These are phyloP conservation scores for Hibiscus tridactylites DNA, from an alignment of 345 rosid species.

Conservation along the genomic window DNA sequence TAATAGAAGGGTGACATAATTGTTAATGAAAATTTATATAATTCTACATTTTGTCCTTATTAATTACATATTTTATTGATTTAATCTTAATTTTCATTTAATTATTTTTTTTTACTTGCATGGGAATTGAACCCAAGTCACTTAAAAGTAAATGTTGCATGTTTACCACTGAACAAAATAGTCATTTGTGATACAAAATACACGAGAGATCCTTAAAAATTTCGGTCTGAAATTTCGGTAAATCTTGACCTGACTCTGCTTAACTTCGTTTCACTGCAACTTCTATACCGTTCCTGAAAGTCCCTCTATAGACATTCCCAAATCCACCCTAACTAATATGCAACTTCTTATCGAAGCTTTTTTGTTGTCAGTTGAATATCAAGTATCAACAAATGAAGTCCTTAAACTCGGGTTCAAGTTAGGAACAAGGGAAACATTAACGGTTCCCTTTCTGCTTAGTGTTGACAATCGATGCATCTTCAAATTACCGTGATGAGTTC, in stretches of 20 bases:
- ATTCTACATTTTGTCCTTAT: too few species aligned
- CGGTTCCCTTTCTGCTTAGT: constrained; percentile 8
- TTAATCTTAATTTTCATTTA: too few species aligned
- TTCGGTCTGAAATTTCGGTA: constrained; percentile 43
- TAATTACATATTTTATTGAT: too few species aligned
- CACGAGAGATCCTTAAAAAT: constrained; percentile 12
- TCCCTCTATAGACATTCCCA: constrained; percentile 36
- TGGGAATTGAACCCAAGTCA: too few species aligned
- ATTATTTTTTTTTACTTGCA: too few species aligned
- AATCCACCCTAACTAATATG: constrained; percentile 41
- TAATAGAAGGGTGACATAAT: too few species aligned
- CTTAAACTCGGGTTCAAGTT: constrained; percentile 29
- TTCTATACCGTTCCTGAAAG: constrained; percentile 24
- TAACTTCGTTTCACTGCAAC: constrained; percentile 45
- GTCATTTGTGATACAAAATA: too few species aligned
- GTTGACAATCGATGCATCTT: neutral
- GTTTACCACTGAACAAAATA: too few species aligned
- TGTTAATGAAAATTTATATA: too few species aligned
- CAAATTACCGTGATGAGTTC: constrained; percentile 2
- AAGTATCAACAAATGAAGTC: constrained; percentile 29
- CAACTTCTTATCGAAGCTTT: constrained; percentile 25
- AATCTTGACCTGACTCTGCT: constrained; percentile 41
- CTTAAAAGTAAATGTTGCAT: too few species aligned
- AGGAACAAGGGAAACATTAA: constrained; percentile 14
- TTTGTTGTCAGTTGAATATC: constrained; percentile 40